Conservation (phyloP, 164 flowering plant genomes). For the Nymphaea colorata region DNA sequence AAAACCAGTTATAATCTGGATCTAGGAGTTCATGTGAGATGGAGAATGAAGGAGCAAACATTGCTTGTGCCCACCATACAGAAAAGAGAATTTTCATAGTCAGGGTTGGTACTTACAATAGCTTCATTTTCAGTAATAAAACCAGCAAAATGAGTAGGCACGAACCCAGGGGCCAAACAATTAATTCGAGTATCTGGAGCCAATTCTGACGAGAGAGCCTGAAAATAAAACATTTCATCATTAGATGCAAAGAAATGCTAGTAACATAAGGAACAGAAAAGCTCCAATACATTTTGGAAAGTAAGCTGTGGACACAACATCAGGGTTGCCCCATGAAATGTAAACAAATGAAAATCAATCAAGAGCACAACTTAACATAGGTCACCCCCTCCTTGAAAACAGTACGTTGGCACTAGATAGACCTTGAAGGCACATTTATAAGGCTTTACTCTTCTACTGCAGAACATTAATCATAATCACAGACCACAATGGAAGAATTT, state of each 20-base stretch:
- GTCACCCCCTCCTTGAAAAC: background rate
- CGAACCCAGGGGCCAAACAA: conserved; percentile 81
- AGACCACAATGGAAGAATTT: too few species aligned
- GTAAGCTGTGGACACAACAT: background rate
- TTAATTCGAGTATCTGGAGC: conserved; percentile 85
- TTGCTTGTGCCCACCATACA: too few species aligned
- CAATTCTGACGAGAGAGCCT: conserved; percentile 89
- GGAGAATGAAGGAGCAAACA: too few species aligned
- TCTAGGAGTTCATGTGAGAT: too few species aligned
- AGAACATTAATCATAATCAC: too few species aligned
- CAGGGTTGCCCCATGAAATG: background rate
- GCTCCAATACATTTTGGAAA: background rate
- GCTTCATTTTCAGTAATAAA: conserved; percentile 32
- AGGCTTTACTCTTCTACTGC: too few species aligned
- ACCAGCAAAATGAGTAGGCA: conserved; percentile 83
- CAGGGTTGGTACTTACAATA: conserved; percentile 34
- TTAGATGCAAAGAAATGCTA: too few species aligned
- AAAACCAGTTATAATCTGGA: background rate
- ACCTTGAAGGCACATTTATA: too few species aligned
- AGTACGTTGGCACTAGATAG: background rate
- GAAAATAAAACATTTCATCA: background rate
- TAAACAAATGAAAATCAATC: background rate
- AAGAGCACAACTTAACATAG: too few species aligned
- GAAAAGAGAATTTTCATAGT: too few species aligned
- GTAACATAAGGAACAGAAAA: too few species aligned